Evolutionary conservation across 257 asterid genomes (phyloP), one percentile per base, ranked within the genome.

Genomic region (Rhazya stricta): DNA sequence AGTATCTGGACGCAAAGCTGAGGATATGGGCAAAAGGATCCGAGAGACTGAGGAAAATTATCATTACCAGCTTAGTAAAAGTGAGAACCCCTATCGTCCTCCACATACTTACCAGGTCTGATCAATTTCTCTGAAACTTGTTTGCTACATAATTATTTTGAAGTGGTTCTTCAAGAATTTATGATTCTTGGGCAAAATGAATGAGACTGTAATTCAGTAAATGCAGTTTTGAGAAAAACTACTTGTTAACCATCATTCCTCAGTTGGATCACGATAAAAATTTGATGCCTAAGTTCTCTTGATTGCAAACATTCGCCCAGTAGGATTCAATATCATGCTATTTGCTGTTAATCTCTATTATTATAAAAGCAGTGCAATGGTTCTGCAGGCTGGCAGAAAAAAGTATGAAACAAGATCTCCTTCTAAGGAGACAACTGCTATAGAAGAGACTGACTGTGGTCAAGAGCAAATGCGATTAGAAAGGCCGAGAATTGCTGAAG

Each of bases 1-100:
- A 72, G 77, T 74, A 72, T 63, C 78, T 80, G 76, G 69, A 80
- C 54, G 56, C 62, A 41, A 74, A 58, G 75, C 75, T 54, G 80
- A 78, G 79, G 34, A 76, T 84, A 71, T 67, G 74, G 82, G 58
- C 60, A 79, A 69, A 32, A 69, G 62, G 42, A 57, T 72, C 69
- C 69, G 30, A 27, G 76, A 80, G 42, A 51, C 73, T 56, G 73
- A 32, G 34, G 74, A 80, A 23, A 50, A 62, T 62, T 72, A 61
- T 60, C 56, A 10, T 27, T 70, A 45, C 69, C 88, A 72, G 74
- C 91, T 89, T 60, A 76, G 74, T 60, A 87, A 83, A 82, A 74
- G 86, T 78, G 77, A 63, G 72, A 85, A 87, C 58, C 94, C 94
- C 65, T 89, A 89, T 74, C 88, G 82, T 29, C 91, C 94, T 63